A percentile compares a stretch with the other conserved stretches of the same genome.
phyloP scores from a whole-genome alignment of 768 basidiomycete species.

The Termitomyces sp. region DNA sequence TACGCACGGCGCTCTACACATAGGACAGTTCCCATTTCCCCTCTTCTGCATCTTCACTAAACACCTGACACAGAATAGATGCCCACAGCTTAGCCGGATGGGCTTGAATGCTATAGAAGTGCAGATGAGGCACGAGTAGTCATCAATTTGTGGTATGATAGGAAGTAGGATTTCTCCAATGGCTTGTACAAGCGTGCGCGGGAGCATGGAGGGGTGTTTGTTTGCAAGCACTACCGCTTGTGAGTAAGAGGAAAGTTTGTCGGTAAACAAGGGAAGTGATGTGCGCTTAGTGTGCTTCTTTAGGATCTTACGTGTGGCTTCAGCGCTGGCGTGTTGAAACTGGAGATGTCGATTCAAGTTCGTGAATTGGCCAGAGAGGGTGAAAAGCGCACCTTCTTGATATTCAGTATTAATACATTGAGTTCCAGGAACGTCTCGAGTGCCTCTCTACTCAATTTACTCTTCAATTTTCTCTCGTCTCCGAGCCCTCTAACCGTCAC shows the following conservation, averaged over 20 bases:
- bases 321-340: slow-evolving; percentile 82
- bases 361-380: neutral
- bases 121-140: slow-evolving; percentile 87
- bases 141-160: slow-evolving; percentile 71
- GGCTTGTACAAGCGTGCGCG: slow-evolving; percentile 62
- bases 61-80: slow-evolving; percentile 75
- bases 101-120: slow-evolving; percentile 91
- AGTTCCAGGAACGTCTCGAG: slow-evolving; percentile 69
- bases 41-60: slow-evolving; percentile 90
- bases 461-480: slow-evolving; percentile 46
- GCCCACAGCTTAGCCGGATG: slow-evolving; percentile 73
- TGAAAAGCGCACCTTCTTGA: slow-evolving; percentile 58
- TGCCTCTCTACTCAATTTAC: slow-evolving; percentile 50
- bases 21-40: slow-evolving; percentile 69
- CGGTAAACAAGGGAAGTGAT: slow-evolving; percentile 57
- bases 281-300: slow-evolving; percentile 95
- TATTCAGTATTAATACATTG: slow-evolving; percentile 72
- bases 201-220: slow-evolving; percentile 16
- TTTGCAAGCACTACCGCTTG: slow-evolving; percentile 12
- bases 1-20: slow-evolving; percentile 78
- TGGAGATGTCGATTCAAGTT: slow-evolving; percentile 16
- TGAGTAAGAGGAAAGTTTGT: slow-evolving; percentile 13
- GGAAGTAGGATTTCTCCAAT: slow-evolving; percentile 80
- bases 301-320: slow-evolving; percentile 88
- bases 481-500: slow-evolving; percentile 52